Evolutionary conservation across 768 basidiomycete genomes (phyloP), one percentile per base, ranked within the genome.

Genomic region (Tubosaeta sp.): DNA sequence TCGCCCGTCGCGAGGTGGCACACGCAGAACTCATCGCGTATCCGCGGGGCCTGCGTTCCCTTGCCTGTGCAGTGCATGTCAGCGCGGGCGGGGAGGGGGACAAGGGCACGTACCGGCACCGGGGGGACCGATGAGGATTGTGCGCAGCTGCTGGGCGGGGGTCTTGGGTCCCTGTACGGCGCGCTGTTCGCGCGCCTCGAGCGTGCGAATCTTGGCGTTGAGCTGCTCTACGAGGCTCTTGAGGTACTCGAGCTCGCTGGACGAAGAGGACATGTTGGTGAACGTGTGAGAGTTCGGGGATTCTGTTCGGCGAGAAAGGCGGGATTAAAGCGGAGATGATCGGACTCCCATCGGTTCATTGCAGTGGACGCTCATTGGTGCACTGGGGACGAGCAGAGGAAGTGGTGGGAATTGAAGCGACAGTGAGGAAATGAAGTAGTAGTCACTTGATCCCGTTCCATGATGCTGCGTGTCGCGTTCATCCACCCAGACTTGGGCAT

Each of bases 1-100:
- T 99, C 97, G 17, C 97, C 97, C 29, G 97, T 99, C 25, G 97
- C 95, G 61, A 99, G 77, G 75, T 99, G 97, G 77, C 97, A 99
- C 42, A 99, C 84, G 67, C 93, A 95, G 77, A 89, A 99, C 65
- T 90, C 81, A 57, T 92, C 85, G 48, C 86, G 84, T 75, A 99
- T 94, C 67, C 78, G 82, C 6, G 97, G 95, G 0, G 94, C 97
- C 71, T 99, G 97, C 3, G 97, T 99, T 26, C 97, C 97, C 79
- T 99, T 99, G 60, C 95, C 95, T 97, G 65, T 29, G 4, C 34
- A 27, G 4, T n/a, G 43, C 39, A 19, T 19, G 39, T 41, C 22
- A 41, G 22, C 39, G 13, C 39, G 39, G 1, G 39, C n/a, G 19
- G 39, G 9, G 39, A 13, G 19, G n/a, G n/a, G 35, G 19, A 5